Conservation (phyloP, 257 asterid species). For the Solanum pimpinellifolium region DNA sequence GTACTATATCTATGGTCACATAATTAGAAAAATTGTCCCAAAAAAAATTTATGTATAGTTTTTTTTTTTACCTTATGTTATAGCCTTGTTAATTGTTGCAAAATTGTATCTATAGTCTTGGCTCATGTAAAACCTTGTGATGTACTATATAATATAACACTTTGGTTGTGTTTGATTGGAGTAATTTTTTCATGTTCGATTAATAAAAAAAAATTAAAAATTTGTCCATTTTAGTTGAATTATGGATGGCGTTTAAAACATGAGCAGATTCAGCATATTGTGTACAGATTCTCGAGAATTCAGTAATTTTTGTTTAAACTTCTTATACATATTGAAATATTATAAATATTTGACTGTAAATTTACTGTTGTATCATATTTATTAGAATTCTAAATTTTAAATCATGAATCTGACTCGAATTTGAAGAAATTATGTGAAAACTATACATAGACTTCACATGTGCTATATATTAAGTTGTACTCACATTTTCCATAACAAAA, state of each 20-base stretch:
- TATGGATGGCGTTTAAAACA: background rate
- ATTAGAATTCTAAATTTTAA: too few relatives aligned
- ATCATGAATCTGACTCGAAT: too few relatives aligned
- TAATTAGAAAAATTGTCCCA: background rate
- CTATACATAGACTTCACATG: background rate
- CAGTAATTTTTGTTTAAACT: too few relatives aligned
- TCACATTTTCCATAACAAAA: background rate
- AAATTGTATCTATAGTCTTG: background rate
- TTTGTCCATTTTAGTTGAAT: background rate
- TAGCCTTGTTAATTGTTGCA: background rate
- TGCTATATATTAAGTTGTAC: background rate
- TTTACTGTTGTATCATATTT: background rate
- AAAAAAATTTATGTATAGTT: background rate
- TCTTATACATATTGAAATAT: background rate
- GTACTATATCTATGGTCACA: background rate
- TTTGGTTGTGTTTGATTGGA: background rate
- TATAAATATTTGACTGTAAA: too few relatives aligned
- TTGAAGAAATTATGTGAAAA: background rate
- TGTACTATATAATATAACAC: background rate
- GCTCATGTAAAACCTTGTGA: background rate
- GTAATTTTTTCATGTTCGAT: too few relatives aligned
- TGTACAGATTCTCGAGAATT: too few relatives aligned
- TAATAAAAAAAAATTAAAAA: too few relatives aligned
- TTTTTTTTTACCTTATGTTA: background rate
- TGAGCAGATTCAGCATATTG: background rate